Percentiles rank a stretch among this genome's conserved stretches.
Conservation (phyloP, 331 rosid species). For the Prunus yedoensis region DNA sequence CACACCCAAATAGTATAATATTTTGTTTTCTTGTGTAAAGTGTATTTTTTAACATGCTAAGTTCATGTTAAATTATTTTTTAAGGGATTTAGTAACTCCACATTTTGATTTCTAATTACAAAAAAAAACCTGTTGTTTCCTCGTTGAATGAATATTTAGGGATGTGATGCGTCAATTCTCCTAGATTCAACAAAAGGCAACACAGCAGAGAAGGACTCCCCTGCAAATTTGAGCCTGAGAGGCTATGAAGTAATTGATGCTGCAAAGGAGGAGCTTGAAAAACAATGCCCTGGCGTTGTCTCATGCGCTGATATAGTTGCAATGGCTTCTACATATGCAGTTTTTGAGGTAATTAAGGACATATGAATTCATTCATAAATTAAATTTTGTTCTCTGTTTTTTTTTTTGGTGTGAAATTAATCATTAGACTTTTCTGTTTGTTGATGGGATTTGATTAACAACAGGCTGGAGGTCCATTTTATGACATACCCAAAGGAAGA, state of each 20-base stretch:
- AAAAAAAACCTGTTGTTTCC: too few species aligned
- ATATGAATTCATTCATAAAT: not conserved
- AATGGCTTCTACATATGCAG: slow-evolving; percentile 77
- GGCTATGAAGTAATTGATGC: slow-evolving; percentile 75
- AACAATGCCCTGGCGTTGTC: slow-evolving; percentile 72
- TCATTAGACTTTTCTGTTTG: not conserved
- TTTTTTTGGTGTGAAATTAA: not conserved
- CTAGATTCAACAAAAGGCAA: slow-evolving; percentile 67
- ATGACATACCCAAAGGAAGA: slow-evolving; percentile 69
- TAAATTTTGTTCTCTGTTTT: not conserved
- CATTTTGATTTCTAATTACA: not conserved
- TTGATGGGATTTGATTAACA: not conserved
- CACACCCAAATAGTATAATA: not conserved
- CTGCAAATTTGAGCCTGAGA: slow-evolving; percentile 75
- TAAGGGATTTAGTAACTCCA: not conserved
- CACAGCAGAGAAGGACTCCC: slow-evolving; percentile 88
- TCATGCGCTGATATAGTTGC: slow-evolving; percentile 86
- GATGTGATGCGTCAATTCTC: slow-evolving; percentile 79
- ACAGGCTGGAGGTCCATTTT: slow-evolving; percentile 83
- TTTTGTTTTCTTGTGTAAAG: not conserved
- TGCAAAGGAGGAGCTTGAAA: slow-evolving; percentile 62
- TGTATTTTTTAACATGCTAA: not conserved
- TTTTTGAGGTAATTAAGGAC: slow-evolving; percentile 46
- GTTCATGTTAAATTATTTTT: not conserved
- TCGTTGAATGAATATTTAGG: slow-evolving; percentile 33